A percentile compares a stretch with the other conserved stretches of the same genome.
These are phyloP conservation scores for Venturiaceae sp. DNA, from an alignment of 2,329 filamentous ascomycete species.

Conservation along the genomic window DNA sequence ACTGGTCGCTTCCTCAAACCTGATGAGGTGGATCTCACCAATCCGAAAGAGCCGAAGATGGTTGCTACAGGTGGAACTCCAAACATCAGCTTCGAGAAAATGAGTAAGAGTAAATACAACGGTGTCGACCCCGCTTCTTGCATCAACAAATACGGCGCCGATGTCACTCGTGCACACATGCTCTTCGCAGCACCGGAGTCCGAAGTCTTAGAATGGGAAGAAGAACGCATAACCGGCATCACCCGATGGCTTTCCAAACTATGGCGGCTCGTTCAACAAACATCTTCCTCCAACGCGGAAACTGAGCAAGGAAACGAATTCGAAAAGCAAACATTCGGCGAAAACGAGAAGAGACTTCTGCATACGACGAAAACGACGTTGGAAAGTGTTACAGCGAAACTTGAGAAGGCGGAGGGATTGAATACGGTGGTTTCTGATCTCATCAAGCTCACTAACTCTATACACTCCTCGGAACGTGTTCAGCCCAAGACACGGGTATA, in stretches of 20 bases:
- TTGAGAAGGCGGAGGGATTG: slow-evolving; percentile 62
- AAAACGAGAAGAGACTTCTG: slow-evolving; percentile 30
- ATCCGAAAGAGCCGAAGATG: slow-evolving; percentile 49
- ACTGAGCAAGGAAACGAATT: slow-evolving; percentile 9
- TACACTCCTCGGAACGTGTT: background rate
- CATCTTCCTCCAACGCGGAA: background rate
- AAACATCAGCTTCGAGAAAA: slow-evolving; percentile 70
- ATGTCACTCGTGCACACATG: slow-evolving; percentile 77
- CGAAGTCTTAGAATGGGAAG: slow-evolving; percentile 83
- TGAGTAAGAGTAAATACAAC: slow-evolving; percentile 93
- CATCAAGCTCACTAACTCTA: slow-evolving; percentile 66
- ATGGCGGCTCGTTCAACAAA: slow-evolving; percentile 42
- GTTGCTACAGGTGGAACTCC: slow-evolving; percentile 49
- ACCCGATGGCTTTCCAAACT: slow-evolving; percentile 70
- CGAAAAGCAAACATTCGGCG: background rate
- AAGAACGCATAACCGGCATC: slow-evolving; percentile 69
- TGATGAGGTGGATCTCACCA: slow-evolving; percentile 58
- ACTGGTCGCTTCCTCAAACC: slow-evolving; percentile 70
- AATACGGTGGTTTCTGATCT: slow-evolving; percentile 80
- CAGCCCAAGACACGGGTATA: background rate
- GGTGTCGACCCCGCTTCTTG: slow-evolving; percentile 72
- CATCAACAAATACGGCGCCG: slow-evolving; percentile 67
- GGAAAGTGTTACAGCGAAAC: slow-evolving; percentile 54
- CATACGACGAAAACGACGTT: slow-evolving; percentile 56
- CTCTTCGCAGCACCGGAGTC: slow-evolving; percentile 79